Percentiles rank a stretch among this genome's conserved stretches.
phyloP scores from a whole-genome alignment of 2,329 filamentous ascomycete species.

The Colletotrichum somersetense region DNA sequence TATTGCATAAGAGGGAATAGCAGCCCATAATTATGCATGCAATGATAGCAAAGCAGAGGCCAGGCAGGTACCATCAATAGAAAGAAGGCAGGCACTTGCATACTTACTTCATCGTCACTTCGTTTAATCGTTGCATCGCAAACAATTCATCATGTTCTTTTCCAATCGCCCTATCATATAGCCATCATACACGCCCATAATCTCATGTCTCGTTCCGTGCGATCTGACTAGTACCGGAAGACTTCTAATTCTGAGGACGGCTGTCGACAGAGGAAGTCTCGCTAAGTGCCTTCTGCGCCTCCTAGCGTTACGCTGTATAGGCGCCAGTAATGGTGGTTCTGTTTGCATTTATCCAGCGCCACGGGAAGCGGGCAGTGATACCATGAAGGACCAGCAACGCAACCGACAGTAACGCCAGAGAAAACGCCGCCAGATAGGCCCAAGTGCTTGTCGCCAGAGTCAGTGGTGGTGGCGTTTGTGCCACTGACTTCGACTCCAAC shows the following conservation, averaged over 20 bases:
- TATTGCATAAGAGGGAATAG: not conserved
- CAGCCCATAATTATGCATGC: not conserved
- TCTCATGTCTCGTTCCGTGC: conserved; percentile 6
- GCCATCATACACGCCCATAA: conserved; percentile 17
- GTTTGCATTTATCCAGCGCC: conserved; percentile 49
- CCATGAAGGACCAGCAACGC: conserved; percentile 77
- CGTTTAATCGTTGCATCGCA: not conserved
- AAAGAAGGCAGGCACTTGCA: not conserved
- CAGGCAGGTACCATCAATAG: not conserved
- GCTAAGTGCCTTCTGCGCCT: conserved; percentile 43
- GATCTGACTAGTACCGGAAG: not conserved
- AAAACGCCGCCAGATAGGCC: conserved; percentile 76
- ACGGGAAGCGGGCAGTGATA: conserved; percentile 70
- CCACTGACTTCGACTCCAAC: no score
- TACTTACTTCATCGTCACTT: no score
- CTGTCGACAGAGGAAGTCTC: conserved; percentile 38
- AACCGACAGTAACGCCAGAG: conserved; percentile 78
- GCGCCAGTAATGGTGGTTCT: conserved; percentile 17
- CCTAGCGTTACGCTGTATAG: conserved; percentile 40
- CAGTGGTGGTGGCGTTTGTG: conserved; percentile 38
- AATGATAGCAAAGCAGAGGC: not conserved
- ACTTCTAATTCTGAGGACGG: conserved; percentile 1
- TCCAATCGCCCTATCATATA: conserved; percentile 5
- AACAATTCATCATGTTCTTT: not conserved
- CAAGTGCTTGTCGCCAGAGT: conserved; percentile 38